Evolutionary conservation across 2,329 filamentous ascomycete genomes (phyloP).

Genomic region (Exserohilum turcica): DNA sequence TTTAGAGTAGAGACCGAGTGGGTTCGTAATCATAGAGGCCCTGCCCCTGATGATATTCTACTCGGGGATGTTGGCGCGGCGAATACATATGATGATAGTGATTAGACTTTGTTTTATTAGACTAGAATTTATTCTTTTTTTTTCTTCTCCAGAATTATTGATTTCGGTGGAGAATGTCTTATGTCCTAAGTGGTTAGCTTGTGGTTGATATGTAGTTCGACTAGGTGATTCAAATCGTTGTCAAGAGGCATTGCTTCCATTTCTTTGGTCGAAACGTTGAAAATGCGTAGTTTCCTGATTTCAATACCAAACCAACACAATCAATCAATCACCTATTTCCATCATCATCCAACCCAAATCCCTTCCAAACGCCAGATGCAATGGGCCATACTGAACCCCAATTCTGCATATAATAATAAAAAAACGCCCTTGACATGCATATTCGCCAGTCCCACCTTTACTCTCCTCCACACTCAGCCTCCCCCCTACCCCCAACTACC

Average conservation of each 20-base stretch:
- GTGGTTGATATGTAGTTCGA: background rate
- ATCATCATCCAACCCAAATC: background rate
- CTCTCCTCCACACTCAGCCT: background rate
- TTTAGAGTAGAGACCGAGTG: conserved; percentile 94
- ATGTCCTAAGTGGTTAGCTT: background rate
- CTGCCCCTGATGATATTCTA: conserved; percentile 70
- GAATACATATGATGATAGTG: conserved; percentile 68
- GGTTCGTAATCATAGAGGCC: conserved; percentile 63
- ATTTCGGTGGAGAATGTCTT: background rate
- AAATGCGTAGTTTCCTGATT: too few species aligned
- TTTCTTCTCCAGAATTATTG: background rate
- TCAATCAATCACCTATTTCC: too few species aligned
- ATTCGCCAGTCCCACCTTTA: background rate
- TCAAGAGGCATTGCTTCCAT: too few species aligned
- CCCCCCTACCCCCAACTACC: too few species aligned
- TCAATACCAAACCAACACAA: too few species aligned
- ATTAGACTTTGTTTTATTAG: conserved; percentile 18
- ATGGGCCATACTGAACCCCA: background rate
- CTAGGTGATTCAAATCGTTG: too few species aligned
- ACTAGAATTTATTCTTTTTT: background rate
- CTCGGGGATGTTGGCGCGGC: conserved; percentile 66
- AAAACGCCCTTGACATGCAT: background rate
- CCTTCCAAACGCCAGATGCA: background rate
- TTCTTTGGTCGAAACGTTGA: too few species aligned
- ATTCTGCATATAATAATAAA: background rate